Conservation (phyloP, 305 asterid species). For the Withania somnifera region DNA sequence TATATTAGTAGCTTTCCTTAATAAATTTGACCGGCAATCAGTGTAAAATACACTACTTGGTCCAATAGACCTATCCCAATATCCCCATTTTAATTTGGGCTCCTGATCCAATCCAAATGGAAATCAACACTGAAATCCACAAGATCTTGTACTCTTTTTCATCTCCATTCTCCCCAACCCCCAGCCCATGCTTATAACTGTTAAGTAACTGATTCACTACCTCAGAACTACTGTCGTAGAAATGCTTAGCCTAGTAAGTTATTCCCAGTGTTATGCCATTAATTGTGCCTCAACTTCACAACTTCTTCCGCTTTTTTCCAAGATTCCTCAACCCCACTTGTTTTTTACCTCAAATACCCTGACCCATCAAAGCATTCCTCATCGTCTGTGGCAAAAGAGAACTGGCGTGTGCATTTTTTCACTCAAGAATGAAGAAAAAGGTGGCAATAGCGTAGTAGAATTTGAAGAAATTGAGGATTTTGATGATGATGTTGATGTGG, state of each 20-base stretch:
- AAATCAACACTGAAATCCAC: neutral
- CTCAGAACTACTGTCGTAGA: too few relatives aligned
- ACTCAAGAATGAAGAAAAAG: constrained; percentile 18
- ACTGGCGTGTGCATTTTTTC: constrained; percentile 32
- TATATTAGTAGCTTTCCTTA: too few relatives aligned
- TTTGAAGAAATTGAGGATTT: constrained; percentile 14
- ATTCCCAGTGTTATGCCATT: too few relatives aligned
- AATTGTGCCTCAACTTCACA: constrained; percentile 19
- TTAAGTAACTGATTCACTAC: too few relatives aligned
- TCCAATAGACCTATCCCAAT: neutral
- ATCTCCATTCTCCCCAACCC: neutral
- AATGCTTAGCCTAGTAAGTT: constrained; percentile 47
- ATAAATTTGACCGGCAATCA: too few relatives aligned
- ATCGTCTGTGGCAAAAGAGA: constrained; percentile 8
- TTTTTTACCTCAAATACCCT: constrained; percentile 6
- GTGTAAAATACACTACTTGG: too few relatives aligned
- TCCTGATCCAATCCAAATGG: neutral
- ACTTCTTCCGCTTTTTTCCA: constrained; percentile 23
- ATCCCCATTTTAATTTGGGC: neutral
- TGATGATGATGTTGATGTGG: too few relatives aligned
- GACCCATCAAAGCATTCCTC: constrained; percentile 12
- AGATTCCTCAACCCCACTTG: constrained; percentile 17
- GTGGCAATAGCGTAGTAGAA: constrained; percentile 26
- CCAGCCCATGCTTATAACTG: too few relatives aligned
- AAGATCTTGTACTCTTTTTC: neutral